Evolutionary conservation across 345 rosid species (phyloP).

Genomic region (Reutealis trisperma): DNA sequence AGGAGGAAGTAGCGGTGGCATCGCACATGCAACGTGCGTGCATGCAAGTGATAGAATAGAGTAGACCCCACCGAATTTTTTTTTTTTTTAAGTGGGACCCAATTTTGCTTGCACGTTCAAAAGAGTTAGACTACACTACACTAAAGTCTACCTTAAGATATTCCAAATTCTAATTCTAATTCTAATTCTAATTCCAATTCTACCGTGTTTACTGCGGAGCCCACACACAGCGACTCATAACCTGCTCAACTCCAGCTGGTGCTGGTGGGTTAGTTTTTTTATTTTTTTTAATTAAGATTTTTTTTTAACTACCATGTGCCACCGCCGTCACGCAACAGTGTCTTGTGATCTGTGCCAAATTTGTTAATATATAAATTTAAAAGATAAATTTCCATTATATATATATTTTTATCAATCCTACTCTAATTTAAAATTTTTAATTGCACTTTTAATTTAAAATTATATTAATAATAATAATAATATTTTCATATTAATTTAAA

Average conservation of each 20-base stretch:
- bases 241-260: constrained; percentile 36
- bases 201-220: constrained; percentile 34
- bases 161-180: neutral
- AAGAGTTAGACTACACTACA: neutral
- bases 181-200: neutral
- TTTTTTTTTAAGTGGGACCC: constrained; percentile 40
- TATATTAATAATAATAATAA: too few relatives aligned
- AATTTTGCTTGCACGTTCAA: constrained; percentile 24
- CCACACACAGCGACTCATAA: constrained; percentile 29
- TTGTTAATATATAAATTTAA: too few relatives aligned
- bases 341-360: constrained; percentile 35
- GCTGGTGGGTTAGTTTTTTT: neutral
- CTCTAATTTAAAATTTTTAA: too few relatives aligned
- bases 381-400: too few relatives aligned
- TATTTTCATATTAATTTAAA: too few relatives aligned
- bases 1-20: too few relatives aligned
- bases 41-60: constrained; percentile 34
- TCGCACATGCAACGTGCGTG: constrained; percentile 64
- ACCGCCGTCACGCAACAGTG: constrained; percentile 55
- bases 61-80: constrained; percentile 30
- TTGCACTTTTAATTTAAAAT: too few relatives aligned
- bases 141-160: neutral
- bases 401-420: too few relatives aligned
- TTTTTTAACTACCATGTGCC: too few relatives aligned
- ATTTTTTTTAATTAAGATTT: too few relatives aligned